phyloP scores from a whole-genome alignment of 495 filamentous ascomycete genomes.

The Rostrohypoxylon terebratum region DNA sequence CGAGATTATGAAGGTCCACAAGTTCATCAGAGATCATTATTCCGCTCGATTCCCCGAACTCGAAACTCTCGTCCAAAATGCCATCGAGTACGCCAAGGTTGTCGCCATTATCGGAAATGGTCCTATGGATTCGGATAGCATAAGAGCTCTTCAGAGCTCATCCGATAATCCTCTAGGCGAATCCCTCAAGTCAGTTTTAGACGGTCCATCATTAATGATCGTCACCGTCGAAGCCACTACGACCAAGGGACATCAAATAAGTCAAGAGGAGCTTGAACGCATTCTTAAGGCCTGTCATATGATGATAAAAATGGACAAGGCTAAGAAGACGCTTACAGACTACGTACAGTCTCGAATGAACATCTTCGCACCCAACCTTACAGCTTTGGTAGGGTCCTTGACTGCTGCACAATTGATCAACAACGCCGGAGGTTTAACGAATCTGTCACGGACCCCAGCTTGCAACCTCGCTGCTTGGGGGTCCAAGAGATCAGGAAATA shows the following conservation, averaged over 20 bases:
- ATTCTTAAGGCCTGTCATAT: slow-evolving; percentile 86
- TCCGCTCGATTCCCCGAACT: slow-evolving; percentile 93
- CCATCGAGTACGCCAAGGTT: slow-evolving; percentile 94
- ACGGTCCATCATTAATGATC: slow-evolving; percentile 91
- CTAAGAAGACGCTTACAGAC: slow-evolving; percentile 87
- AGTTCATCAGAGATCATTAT: slow-evolving; percentile 95
- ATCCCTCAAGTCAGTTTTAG: slow-evolving; percentile 81
- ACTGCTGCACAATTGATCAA: slow-evolving; percentile 97
- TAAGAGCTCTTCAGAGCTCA: slow-evolving; percentile 76
- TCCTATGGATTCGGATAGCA: slow-evolving; percentile 83
- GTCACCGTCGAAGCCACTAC: slow-evolving; percentile 96
- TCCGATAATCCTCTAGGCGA: slow-evolving; percentile 81
- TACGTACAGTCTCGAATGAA: slow-evolving; percentile 99
- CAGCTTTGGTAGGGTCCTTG: slow-evolving; percentile 91
- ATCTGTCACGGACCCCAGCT: slow-evolving; percentile 89
- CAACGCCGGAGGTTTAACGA: slow-evolving; percentile 86
- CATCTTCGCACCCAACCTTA: slow-evolving; percentile 93
- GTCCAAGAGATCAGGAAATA: slow-evolving; percentile 82
- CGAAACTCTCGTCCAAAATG: slow-evolving; percentile 91
- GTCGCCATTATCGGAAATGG: slow-evolving; percentile 94
- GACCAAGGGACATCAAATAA: slow-evolving; percentile 82
- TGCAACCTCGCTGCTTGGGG: slow-evolving; percentile 93
- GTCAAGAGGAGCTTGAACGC: slow-evolving; percentile 75
- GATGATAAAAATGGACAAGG: slow-evolving; percentile 85
- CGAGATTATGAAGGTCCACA: slow-evolving; percentile 93